Evolutionary conservation across 1,284 basidiomycete species (phyloP).

Genomic region (Sanghuangporus weigelae): DNA sequence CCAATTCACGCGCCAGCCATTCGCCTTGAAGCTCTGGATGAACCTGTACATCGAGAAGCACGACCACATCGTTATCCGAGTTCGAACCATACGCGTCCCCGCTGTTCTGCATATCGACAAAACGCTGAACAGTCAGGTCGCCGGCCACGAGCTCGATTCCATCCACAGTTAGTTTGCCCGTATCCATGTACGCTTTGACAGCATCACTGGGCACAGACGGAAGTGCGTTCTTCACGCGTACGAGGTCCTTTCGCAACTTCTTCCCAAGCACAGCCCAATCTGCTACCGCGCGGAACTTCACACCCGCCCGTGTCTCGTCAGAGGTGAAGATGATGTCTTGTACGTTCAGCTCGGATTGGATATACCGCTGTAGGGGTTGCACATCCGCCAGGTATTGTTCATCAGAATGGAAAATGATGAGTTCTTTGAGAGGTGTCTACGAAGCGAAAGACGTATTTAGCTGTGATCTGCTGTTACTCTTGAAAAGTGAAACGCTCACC

Average conservation of each 20-base stretch:
- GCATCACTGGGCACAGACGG: slow-evolving; percentile 78
- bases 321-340: slow-evolving; percentile 86
- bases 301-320: slow-evolving; percentile 83
- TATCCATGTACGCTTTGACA: slow-evolving; percentile 75
- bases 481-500: slow-evolving; percentile 38
- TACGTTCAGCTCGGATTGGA: slow-evolving; percentile 94
- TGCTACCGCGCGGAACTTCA: slow-evolving; percentile 88
- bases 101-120: slow-evolving; percentile 70
- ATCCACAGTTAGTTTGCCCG: slow-evolving; percentile 80
- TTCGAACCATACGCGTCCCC: slow-evolving; percentile 70
- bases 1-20: slow-evolving; percentile 86
- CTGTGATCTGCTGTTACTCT: background rate
- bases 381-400: slow-evolving; percentile 84
- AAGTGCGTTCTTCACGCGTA: slow-evolving; percentile 85
- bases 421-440: slow-evolving; percentile 90
- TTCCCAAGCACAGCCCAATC: slow-evolving; percentile 95
- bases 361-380: slow-evolving; percentile 81
- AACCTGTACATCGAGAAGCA: slow-evolving; percentile 85
- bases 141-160: slow-evolving; percentile 88
- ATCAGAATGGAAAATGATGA: slow-evolving; percentile 92
- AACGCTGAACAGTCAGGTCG: slow-evolving; percentile 88
- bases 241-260: slow-evolving; percentile 92
- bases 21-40: slow-evolving; percentile 86
- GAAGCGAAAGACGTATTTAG: background rate
- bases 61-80: slow-evolving; percentile 92